Conservation (phyloP, 164 flowering plant genomes). For the Umbilicus rupestris region DNA sequence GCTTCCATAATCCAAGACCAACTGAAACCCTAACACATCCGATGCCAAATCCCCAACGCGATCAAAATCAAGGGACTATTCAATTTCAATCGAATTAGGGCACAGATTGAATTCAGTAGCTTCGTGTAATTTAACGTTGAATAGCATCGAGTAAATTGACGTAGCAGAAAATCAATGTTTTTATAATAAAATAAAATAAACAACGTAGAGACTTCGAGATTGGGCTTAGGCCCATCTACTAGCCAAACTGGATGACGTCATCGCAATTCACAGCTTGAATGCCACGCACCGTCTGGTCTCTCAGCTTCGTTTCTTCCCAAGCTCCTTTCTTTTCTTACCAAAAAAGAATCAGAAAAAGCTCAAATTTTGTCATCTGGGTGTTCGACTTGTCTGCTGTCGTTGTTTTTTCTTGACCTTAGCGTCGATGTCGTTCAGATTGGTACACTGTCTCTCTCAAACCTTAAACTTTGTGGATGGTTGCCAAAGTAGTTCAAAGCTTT, state of each 20-base stretch:
- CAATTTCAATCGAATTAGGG: neutral
- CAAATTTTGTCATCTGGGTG: neutral
- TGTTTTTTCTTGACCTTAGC: neutral
- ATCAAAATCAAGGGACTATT: neutral
- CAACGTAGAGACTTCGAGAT: no score
- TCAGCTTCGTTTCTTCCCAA: neutral
- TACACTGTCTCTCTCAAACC: constrained; percentile 5
- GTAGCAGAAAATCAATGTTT: no score
- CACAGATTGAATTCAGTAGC: neutral
- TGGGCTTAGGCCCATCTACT: no score
- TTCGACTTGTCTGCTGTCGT: neutral
- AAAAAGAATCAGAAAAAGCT: neutral
- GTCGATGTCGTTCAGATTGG: constrained; percentile 28
- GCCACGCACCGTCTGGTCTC: neutral
- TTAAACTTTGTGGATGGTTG: neutral
- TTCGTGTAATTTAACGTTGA: neutral
- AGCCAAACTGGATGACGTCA: neutral
- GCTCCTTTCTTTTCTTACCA: no score
- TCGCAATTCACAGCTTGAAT: neutral
- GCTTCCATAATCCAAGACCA: constrained; percentile 29
- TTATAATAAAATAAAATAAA: no score
- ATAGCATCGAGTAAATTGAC: no score
- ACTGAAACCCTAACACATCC: neutral
- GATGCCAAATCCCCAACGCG: neutral
- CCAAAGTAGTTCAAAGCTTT: no score